Evolutionary conservation across 2,329 filamentous ascomycete genomes (phyloP).

Genomic region (Neocucurbitaria cava): DNA sequence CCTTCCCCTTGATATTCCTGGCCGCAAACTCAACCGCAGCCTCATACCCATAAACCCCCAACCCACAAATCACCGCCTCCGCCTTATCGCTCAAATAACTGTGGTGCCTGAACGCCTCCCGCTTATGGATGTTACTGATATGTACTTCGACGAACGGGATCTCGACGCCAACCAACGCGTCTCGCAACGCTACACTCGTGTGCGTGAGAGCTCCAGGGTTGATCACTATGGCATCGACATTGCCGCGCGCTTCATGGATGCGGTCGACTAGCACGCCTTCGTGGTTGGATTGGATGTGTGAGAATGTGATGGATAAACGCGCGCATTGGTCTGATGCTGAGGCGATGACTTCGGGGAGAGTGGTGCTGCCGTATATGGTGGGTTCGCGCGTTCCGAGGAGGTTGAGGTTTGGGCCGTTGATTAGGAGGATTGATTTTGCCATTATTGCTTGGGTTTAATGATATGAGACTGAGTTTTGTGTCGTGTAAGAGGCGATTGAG

Average conservation of each 20-base stretch:
- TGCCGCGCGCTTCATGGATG: slow-evolving; percentile 70
- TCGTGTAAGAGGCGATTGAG: background rate
- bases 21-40: slow-evolving; percentile 54
- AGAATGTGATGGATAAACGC: slow-evolving; percentile 58
- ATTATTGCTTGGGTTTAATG: slow-evolving; percentile 25
- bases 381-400: slow-evolving; percentile 79
- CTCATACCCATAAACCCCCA: slow-evolving; percentile 60
- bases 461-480: too few species aligned
- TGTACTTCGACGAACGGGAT: slow-evolving; percentile 83
- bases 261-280: slow-evolving; percentile 77
- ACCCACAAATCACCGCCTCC: slow-evolving; percentile 72
- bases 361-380: slow-evolving; percentile 73
- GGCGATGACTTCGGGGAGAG: slow-evolving; percentile 67
- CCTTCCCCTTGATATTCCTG: slow-evolving; percentile 36
- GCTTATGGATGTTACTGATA: slow-evolving; percentile 74
- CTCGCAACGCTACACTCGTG: slow-evolving; percentile 77
- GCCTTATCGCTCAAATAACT: slow-evolving; percentile 81
- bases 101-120: slow-evolving; percentile 72
- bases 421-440: slow-evolving; percentile 66
- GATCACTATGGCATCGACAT: slow-evolving; percentile 72
- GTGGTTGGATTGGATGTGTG: slow-evolving; percentile 77
- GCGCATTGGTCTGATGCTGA: slow-evolving; percentile 59
- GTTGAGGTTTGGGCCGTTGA: slow-evolving; percentile 86
- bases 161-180: slow-evolving; percentile 71
- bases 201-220: slow-evolving; percentile 80